A percentile compares a stretch with the other conserved stretches of the same genome.
These are phyloP conservation scores for Phytophthora crassamura DNA, from an alignment of 352 stramenopile species.

Conservation along the genomic window DNA sequence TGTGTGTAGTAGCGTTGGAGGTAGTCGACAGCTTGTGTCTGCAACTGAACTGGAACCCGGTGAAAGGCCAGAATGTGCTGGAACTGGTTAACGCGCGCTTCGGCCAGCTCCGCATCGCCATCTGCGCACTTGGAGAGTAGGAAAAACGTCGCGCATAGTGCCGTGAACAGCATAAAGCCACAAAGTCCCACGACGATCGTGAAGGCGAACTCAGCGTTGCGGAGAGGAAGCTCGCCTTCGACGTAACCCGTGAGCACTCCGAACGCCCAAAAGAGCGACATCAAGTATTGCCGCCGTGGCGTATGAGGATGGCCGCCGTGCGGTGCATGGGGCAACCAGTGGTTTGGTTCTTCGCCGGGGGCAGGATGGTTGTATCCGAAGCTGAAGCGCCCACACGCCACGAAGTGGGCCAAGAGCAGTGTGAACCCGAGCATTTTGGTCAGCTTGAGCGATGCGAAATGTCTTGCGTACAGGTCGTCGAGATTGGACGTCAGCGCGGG, in stretches of 20 bases:
- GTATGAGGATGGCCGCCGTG: slow-evolving; percentile 18
- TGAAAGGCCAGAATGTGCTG: slow-evolving; percentile 74
- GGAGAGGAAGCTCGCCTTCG: slow-evolving; percentile 65
- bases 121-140: slow-evolving; percentile 76
- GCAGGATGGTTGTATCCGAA: slow-evolving; percentile 51
- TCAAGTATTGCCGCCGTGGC: slow-evolving; percentile 45
- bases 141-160: slow-evolving; percentile 78
- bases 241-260: slow-evolving; percentile 62
- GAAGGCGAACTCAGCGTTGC: slow-evolving; percentile 61
- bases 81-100: slow-evolving; percentile 73
- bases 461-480: slow-evolving; percentile 68
- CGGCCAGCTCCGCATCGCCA: slow-evolving; percentile 56
- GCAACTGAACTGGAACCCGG: slow-evolving; percentile 53
- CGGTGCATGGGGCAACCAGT: slow-evolving; percentile 55
- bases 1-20: slow-evolving; percentile 74
- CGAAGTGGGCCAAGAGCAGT: slow-evolving; percentile 56
- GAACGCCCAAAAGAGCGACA: slow-evolving; percentile 75
- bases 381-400: slow-evolving; percentile 58
- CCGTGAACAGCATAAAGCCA: slow-evolving; percentile 75
- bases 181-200: slow-evolving; percentile 62
- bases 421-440: slow-evolving; percentile 60
- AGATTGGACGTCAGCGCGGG: slow-evolving; percentile 61
- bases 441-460: slow-evolving; percentile 69
- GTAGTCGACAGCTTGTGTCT: slow-evolving; percentile 66
- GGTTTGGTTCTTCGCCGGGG: slow-evolving; percentile 35